A percentile compares a stretch with the other conserved stretches of the same genome.
Evolutionary conservation across 345 rosid species (phyloP).

Genomic region (Camelina neglecta): DNA sequence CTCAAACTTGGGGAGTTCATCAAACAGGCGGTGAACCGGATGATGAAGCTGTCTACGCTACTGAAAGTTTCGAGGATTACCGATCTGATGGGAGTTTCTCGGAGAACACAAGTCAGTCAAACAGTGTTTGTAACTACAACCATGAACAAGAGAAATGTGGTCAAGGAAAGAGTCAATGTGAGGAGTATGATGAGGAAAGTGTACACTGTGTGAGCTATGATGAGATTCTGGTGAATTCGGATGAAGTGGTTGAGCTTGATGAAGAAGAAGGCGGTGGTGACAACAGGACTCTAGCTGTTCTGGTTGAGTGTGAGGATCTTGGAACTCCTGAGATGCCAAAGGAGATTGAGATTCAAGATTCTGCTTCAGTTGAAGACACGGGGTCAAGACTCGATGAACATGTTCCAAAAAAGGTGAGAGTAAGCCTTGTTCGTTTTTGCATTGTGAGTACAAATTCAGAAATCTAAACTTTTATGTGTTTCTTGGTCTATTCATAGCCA

Average conservation of each 20-base stretch:
- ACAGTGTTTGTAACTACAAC: conserved; percentile 27
- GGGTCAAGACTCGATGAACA: conserved; percentile 7
- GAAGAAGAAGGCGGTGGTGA: conserved; percentile 35
- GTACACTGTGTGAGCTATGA: conserved; percentile 49
- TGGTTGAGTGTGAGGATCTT: conserved; percentile 25
- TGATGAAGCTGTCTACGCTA: conserved; percentile 37
- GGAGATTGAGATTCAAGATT: conserved; percentile 46
- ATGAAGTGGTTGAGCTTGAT: conserved; percentile 44
- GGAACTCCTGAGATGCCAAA: conserved; percentile 13
- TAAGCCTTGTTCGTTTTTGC: neutral
- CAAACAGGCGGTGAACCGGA: conserved; percentile 40
- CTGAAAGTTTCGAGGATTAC: conserved; percentile 40
- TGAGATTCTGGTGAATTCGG: conserved; percentile 47
- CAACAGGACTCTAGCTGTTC: neutral
- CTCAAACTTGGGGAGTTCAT: conserved; percentile 45
- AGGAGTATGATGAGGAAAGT: conserved; percentile 38
- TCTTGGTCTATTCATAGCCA: conserved; percentile 28
- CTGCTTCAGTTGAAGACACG: neutral
- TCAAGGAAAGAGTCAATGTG: conserved; percentile 38
- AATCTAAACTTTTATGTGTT: conserved; percentile 5
- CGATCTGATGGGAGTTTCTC: conserved; percentile 41
- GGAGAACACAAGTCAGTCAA: conserved; percentile 37
- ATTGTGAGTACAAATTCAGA: conserved; percentile 8
- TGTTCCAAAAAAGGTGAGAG: conserved; percentile 22
- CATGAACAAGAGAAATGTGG: conserved; percentile 31